Percentiles rank a stretch among this genome's conserved stretches.
Conservation (phyloP, 1,284 basidiomycete genomes). For the Pseudozyma sp. region DNA sequence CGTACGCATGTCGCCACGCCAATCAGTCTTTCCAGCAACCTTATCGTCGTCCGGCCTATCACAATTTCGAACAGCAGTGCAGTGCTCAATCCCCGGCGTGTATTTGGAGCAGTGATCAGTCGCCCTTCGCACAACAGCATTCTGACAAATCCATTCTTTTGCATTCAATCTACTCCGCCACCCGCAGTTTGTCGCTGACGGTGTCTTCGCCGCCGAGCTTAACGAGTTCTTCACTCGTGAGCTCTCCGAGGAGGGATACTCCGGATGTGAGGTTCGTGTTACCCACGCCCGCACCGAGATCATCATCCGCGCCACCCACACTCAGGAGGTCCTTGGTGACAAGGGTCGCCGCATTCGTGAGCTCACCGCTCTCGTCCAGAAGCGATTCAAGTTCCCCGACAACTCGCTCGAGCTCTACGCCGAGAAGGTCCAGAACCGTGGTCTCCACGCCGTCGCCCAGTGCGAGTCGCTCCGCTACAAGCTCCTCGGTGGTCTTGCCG, state of each 20-base stretch:
- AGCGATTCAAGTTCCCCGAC: conserved; percentile 99
- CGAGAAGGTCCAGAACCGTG: conserved; percentile 99
- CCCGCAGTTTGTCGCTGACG: conserved; percentile 89
- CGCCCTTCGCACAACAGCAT: conserved; percentile 4
- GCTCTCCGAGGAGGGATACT: conserved; percentile 99
- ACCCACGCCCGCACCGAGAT: conserved; percentile 99
- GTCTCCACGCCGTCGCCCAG: conserved; percentile 97
- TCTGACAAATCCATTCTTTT: conserved; percentile 8
- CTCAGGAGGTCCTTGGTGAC: conserved; percentile 99
- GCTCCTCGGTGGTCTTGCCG: conserved; percentile 98
- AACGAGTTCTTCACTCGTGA: conserved; percentile 98
- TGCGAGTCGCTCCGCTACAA: conserved; percentile 99
- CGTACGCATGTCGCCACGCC: not conserved
- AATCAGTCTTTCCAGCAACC: not conserved
- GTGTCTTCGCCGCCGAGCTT: conserved; percentile 97
- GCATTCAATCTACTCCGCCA: not conserved
- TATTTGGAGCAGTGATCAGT: conserved; percentile 14
- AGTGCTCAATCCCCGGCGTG: not conserved
- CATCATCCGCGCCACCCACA: conserved; percentile 99
- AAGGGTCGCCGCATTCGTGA: conserved; percentile 99
- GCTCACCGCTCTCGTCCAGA: conserved; percentile 97
- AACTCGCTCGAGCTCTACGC: conserved; percentile 99
- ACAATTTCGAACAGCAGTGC: not conserved
- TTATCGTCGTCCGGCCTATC: no score
- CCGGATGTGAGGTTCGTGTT: conserved; percentile 99